Conservation (phyloP, 805 yeast species). For the Yamadazyma philogaea region DNA sequence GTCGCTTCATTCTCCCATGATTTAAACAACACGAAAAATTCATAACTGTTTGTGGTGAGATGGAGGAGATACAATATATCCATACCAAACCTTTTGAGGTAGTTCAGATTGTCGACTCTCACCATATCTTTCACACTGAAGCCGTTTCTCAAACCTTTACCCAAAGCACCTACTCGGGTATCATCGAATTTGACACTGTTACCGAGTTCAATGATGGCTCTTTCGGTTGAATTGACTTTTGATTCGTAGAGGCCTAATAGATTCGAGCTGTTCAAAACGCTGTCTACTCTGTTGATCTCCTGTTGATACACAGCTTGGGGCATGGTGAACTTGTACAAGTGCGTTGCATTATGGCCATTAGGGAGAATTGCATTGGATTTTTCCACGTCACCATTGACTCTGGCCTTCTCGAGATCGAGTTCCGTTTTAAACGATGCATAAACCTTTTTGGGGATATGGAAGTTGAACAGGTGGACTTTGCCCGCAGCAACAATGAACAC, state of each 20-base stretch:
- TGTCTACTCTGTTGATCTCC: constrained; percentile 55
- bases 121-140: constrained; percentile 63
- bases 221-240: constrained; percentile 59
- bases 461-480: constrained; percentile 67
- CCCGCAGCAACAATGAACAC: constrained; percentile 69
- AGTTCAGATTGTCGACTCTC: constrained; percentile 46
- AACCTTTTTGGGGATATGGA: constrained; percentile 72
- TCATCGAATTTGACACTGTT: constrained; percentile 67
- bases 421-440: constrained; percentile 63
- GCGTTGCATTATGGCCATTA: constrained; percentile 53
- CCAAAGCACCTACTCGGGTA: constrained; percentile 73
- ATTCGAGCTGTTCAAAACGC: constrained; percentile 59
- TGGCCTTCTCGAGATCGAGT: constrained; percentile 33
- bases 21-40: constrained; percentile 64
- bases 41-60: constrained; percentile 68
- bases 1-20: constrained; percentile 54
- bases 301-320: constrained; percentile 59
- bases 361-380: constrained; percentile 65
- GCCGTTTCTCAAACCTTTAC: constrained; percentile 82
- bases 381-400: constrained; percentile 54
- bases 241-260: constrained; percentile 76
- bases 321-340: constrained; percentile 63
- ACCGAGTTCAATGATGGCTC: constrained; percentile 80
- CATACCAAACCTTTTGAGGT: constrained; percentile 54
- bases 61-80: constrained; percentile 67